phyloP scores from a whole-genome alignment of 129 eudicot genomes.

The Arctium minus region DNA sequence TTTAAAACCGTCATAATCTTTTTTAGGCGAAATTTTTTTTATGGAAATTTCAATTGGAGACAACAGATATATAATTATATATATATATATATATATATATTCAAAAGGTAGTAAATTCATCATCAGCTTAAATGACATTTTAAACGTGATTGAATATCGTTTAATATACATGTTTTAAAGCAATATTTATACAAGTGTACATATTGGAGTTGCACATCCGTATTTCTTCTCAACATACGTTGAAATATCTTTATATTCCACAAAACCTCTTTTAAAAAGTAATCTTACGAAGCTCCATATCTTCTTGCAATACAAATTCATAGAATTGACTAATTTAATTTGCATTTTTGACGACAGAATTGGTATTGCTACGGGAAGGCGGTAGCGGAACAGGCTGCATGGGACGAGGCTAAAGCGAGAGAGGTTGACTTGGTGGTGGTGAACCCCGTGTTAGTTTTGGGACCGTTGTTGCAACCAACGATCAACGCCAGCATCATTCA shows the following conservation, averaged over 20 bases:
- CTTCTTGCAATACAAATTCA: not conserved
- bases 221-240: not conserved
- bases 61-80: not conserved
- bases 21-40: not conserved
- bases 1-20: not conserved
- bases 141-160: not conserved
- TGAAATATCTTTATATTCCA: too few species aligned
- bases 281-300: not conserved
- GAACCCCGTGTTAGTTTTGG: constrained; percentile 83
- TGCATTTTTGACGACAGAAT: constrained; percentile 42
- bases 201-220: not conserved
- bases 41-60: too few species aligned
- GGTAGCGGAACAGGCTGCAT: constrained; percentile 90
- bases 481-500: constrained; percentile 87
- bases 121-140: not conserved
- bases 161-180: not conserved
- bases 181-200: not conserved
- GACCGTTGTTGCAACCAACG: constrained; percentile 80
- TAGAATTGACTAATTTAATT: too few species aligned
- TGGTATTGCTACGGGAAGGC: constrained; percentile 99
- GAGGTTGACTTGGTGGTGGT: constrained; percentile 80
- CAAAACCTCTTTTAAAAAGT: not conserved
- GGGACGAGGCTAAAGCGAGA: constrained; percentile 81
- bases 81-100: too few species aligned
- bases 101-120: not conserved